These are phyloP conservation scores for Parastagonospora nodorum DNA, from an alignment of 2,329 filamentous ascomycete species.

Conservation along the genomic window DNA sequence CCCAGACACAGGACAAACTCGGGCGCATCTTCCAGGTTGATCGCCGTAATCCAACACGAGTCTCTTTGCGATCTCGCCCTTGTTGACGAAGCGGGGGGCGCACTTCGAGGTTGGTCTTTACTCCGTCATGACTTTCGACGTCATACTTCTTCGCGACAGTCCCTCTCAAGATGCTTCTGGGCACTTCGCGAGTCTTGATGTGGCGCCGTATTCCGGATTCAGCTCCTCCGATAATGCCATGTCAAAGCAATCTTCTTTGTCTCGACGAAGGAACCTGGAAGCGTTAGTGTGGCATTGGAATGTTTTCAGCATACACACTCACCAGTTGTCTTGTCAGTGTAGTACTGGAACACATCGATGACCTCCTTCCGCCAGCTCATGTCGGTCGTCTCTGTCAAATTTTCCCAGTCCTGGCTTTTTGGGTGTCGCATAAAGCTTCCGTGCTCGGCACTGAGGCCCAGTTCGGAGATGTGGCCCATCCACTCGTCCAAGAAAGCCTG, in stretches of 20 bases:
- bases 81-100: conserved; percentile 96
- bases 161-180: conserved; percentile 77
- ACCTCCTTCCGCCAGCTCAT: conserved; percentile 94
- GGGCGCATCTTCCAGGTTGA: conserved; percentile 60
- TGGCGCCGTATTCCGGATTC: conserved; percentile 84
- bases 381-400: conserved; percentile 81
- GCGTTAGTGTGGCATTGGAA: conserved; percentile 14
- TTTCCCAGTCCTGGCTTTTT: conserved; percentile 78
- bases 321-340: conserved; percentile 85
- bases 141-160: conserved; percentile 81
- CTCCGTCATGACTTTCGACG: conserved; percentile 93
- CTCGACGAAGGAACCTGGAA: conserved; percentile 83
- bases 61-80: conserved; percentile 89
- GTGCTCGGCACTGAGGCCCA: conserved; percentile 97
- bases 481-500: conserved; percentile 89
- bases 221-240: conserved; percentile 94
- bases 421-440: conserved; percentile 93
- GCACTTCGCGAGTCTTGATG: conserved; percentile 82
- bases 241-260: conserved; percentile 92
- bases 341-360: conserved; percentile 81
- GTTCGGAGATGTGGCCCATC: conserved; percentile 84
- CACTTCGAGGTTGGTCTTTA: conserved; percentile 95
- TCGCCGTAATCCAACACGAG: conserved; percentile 75
- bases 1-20: conserved; percentile 91
- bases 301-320: conserved; percentile 33